Evolutionary conservation across 2,329 filamentous ascomycete genomes (phyloP).

Genomic region (Alternaria triticimaculans): DNA sequence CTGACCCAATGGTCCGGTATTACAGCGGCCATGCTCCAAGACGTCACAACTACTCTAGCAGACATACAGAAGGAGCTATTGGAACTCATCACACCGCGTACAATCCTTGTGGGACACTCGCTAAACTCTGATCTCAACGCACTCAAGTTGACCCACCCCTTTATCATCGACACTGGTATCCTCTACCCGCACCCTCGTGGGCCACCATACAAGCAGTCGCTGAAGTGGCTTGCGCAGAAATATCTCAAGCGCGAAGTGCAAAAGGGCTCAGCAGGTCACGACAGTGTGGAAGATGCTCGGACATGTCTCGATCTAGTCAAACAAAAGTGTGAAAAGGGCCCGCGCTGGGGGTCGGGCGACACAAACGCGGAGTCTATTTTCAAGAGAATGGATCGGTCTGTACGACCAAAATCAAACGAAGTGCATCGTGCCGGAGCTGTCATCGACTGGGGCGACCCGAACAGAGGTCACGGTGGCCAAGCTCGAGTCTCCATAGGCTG

Average conservation of each 20-base stretch:
- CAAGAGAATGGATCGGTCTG: constrained; percentile 69
- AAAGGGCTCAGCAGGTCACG: constrained; percentile 78
- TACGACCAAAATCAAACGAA: constrained; percentile 56
- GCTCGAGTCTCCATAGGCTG: constrained; percentile 65
- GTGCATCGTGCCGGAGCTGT: constrained; percentile 66
- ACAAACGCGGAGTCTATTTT: constrained; percentile 87
- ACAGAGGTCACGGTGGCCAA: constrained; percentile 64
- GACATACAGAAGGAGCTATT: constrained; percentile 85
- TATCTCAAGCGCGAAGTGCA: constrained; percentile 90
- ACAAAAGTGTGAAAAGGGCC: constrained; percentile 93
- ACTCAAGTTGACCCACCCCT: constrained; percentile 85
- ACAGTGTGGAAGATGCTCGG: constrained; percentile 90
- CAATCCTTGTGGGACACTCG: constrained; percentile 81
- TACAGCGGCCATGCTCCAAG: constrained; percentile 80
- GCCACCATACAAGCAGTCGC: constrained; percentile 84
- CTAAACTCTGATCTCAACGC: constrained; percentile 85
- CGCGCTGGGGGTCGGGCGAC: constrained; percentile 81
- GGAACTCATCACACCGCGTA: constrained; percentile 71
- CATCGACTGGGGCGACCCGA: constrained; percentile 88
- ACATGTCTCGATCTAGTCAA: constrained; percentile 93
- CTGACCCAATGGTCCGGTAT: constrained; percentile 90
- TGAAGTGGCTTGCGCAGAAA: constrained; percentile 88
- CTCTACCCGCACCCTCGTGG: constrained; percentile 91
- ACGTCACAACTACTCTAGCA: constrained; percentile 79
- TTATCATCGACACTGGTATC: constrained; percentile 89